These are phyloP conservation scores for Mycotypha africana DNA, from an alignment of 371 early-diverging fungal species.

Conservation along the genomic window DNA sequence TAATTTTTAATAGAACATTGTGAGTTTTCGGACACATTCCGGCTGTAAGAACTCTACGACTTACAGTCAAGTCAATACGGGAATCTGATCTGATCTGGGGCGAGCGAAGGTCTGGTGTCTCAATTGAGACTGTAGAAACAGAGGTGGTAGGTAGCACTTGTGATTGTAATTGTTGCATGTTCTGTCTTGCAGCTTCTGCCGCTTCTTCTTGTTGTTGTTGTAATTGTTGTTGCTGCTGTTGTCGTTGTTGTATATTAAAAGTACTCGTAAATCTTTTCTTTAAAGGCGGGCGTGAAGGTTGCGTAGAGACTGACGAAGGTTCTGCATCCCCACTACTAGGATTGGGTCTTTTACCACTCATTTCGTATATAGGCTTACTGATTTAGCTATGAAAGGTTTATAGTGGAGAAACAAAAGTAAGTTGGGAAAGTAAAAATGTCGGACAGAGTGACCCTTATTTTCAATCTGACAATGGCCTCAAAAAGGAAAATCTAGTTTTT, in stretches of 20 bases:
- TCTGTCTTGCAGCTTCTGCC: no score
- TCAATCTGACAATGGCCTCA: no score
- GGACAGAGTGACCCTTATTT: no score
- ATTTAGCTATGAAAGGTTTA: not conserved
- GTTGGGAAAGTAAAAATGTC: not conserved
- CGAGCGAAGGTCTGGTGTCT: no score
- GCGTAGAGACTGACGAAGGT: not conserved
- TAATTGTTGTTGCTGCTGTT: not conserved
- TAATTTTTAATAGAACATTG: not conserved
- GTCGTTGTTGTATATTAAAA: slow-evolving; percentile 9
- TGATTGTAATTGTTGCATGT: not conserved
- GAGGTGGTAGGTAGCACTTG: no score
- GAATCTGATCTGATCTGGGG: no score
- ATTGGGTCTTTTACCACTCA: slow-evolving; percentile 5
- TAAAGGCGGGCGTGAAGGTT: slow-evolving; percentile 20
- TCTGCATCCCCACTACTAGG: slow-evolving; percentile 1
- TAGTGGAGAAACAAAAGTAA: not conserved
- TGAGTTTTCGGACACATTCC: no score
- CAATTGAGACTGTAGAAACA: no score
- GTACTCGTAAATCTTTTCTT: slow-evolving; percentile 22
- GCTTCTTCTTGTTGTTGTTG: not conserved
- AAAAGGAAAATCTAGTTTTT: no score
- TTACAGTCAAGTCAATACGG: no score
- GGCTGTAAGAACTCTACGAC: no score
- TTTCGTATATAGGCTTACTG: no score